Evolutionary conservation across 768 basidiomycete genomes (phyloP), one percentile per base, ranked within the genome.

Genomic region (Fomitopsis pulvina): DNA sequence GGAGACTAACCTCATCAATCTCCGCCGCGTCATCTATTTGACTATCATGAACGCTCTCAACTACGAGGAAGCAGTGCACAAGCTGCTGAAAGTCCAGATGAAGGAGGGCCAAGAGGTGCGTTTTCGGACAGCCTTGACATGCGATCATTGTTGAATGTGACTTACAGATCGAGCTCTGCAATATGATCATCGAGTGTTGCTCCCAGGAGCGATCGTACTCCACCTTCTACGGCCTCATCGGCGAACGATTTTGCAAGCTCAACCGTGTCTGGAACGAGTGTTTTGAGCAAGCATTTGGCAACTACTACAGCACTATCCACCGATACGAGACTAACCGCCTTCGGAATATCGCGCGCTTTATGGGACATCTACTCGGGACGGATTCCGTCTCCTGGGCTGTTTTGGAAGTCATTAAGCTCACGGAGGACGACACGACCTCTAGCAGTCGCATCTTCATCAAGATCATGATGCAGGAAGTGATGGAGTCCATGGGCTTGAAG

Each of bases 181-280:
- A 98, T 75, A 99, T 99, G 96, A 80, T 99, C 54, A 89, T 99
- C 67, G 95, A 98, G 62, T 99, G 96, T 87, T 98, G 96, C 66
- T 98, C 96, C 1, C 96, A 99, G 72, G 96, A 98, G 66, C 87
- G 96, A 12, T 93, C 95, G 1, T 99, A 97, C 67, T 92, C 90
- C 2, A 88, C 78, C n/a, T 98, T 96, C 75, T 99, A 94, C 61
- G 96, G 96, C 11, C 81, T 98, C 20, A 77, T 96, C 54, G 92
- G 92, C 48, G 96, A 99, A 66, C 87, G 96, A 20, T 93, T 99
- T 71, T 86, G 88, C 71, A 94, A 96, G 69, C 78, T 98, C 62
- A 95, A 96, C 68, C 87, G 92, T 20, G 77, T 91, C 16, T 99
- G 95, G 94, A 88, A 86, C 51, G 91, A 93, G 39, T 78, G 75